Percentiles rank a stretch among this genome's conserved stretches.
Conservation (phyloP, 495 filamentous ascomycete species). For the Bryoglossum gracile region DNA sequence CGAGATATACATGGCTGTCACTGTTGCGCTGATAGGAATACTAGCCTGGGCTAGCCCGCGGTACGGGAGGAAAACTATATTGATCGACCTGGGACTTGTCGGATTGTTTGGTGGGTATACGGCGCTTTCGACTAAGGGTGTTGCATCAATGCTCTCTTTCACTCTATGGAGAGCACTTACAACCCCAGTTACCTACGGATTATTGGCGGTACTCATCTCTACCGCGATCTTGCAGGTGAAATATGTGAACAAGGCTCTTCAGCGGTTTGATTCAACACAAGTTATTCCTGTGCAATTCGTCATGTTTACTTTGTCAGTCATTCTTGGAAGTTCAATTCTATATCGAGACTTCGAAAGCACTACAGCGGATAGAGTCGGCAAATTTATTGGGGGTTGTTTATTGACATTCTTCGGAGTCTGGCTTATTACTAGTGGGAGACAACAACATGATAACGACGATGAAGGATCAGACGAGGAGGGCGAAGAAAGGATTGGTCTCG, state of each 20-base stretch:
- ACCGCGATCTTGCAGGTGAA: slow-evolving; percentile 93
- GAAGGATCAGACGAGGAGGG: slow-evolving; percentile 44
- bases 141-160: slow-evolving; percentile 87
- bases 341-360: slow-evolving; percentile 91
- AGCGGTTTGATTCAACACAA: slow-evolving; percentile 92
- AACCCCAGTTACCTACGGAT: slow-evolving; percentile 83
- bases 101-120: slow-evolving; percentile 93
- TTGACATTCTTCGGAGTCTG: slow-evolving; percentile 93
- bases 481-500: slow-evolving; percentile 28
- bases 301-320: slow-evolving; percentile 90
- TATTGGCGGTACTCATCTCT: slow-evolving; percentile 65
- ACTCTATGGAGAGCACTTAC: slow-evolving; percentile 80
- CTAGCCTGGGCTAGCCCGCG: slow-evolving; percentile 75
- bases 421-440: slow-evolving; percentile 72
- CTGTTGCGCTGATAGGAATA: slow-evolving; percentile 58
- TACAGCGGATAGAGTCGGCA: slow-evolving; percentile 55
- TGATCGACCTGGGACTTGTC: slow-evolving; percentile 90
- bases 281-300: slow-evolving; percentile 98
- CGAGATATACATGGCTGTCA: slow-evolving; percentile 79
- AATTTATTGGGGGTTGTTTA: slow-evolving; percentile 83
- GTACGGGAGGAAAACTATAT: slow-evolving; percentile 76
- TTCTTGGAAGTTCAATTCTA: slow-evolving; percentile 83
- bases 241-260: slow-evolving; percentile 90
- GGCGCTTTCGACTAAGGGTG: slow-evolving; percentile 89
- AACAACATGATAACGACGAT: slow-evolving; percentile 41